phyloP scores from a whole-genome alignment of 768 basidiomycete genomes.

The Daedaleopsis sinensis region DNA sequence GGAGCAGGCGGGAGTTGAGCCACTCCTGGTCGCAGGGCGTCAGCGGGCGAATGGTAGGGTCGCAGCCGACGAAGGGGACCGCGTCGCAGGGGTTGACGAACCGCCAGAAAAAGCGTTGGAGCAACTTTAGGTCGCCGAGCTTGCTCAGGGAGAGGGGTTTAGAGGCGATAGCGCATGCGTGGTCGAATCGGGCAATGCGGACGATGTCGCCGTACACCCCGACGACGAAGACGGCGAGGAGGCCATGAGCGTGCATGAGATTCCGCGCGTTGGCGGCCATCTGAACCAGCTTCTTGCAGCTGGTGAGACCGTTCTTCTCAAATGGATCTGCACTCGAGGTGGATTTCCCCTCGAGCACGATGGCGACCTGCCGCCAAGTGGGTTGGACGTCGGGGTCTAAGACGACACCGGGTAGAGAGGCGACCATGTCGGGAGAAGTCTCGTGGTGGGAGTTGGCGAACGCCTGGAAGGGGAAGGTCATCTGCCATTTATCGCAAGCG shows the following conservation, averaged over 20 bases:
- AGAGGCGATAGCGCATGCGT: slow-evolving; percentile 9
- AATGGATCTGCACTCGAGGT: neutral
- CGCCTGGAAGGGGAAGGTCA: neutral
- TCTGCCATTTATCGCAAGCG: neutral
- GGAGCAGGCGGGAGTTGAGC: neutral
- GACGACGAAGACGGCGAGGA: slow-evolving; percentile 5
- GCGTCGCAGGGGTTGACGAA: slow-evolving; percentile 10
- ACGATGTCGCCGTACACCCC: slow-evolving; percentile 10
- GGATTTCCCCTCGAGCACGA: neutral
- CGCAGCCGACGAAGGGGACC: slow-evolving; percentile 2
- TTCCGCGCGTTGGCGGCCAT: neutral
- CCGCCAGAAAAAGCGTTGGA: slow-evolving; percentile 19
- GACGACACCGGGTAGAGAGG: neutral
- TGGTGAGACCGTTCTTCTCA: neutral
- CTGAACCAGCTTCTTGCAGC: neutral
- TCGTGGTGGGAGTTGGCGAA: neutral
- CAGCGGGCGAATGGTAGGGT: slow-evolving; percentile 1
- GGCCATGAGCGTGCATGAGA: slow-evolving; percentile 7
- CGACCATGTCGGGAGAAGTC: neutral
- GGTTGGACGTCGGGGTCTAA: neutral
- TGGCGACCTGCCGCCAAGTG: neutral
- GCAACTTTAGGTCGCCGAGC: neutral
- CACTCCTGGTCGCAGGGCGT: neutral
- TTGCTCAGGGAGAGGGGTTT: neutral
- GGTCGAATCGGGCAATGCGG: slow-evolving; percentile 20